Conservation (phyloP, 2,329 filamentous ascomycete genomes). For the Pseudogymnoascus sp. region DNA sequence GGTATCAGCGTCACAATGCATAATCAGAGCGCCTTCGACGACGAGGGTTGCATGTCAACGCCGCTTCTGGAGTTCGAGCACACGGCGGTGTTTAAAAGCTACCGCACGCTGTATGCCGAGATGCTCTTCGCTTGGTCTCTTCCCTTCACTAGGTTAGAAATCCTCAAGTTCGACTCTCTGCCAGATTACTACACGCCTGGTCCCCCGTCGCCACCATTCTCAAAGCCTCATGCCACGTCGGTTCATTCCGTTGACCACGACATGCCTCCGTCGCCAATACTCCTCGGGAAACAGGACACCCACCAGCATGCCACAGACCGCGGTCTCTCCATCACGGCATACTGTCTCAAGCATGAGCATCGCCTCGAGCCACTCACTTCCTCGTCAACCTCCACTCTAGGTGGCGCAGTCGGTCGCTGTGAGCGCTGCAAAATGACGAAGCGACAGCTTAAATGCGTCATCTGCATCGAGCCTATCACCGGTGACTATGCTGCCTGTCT, state of each 20-base stretch:
- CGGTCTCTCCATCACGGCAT: conserved; percentile 54
- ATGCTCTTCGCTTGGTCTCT: conserved; percentile 59
- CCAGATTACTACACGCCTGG: conserved; percentile 35
- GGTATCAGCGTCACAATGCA: conserved; percentile 41
- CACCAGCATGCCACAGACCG: conserved; percentile 28
- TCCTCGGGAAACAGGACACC: conserved; percentile 46
- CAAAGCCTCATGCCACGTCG: conserved; percentile 22
- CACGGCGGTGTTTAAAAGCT: conserved; percentile 45
- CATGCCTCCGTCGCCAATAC: conserved; percentile 38
- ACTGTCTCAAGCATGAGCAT: conserved; percentile 54
- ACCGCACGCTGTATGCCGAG: conserved; percentile 59
- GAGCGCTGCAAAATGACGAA: conserved; percentile 46
- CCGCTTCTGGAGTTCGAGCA: conserved; percentile 46
- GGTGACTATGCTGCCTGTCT: conserved; percentile 54
- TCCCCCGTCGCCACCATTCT: conserved; percentile 16
- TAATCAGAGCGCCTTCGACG: conserved; percentile 58
- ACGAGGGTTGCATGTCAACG: conserved; percentile 55
- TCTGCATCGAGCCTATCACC: conserved; percentile 52
- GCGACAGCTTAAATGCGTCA: conserved; percentile 51
- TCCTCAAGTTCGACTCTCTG: conserved; percentile 61
- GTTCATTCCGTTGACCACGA: conserved; percentile 20
- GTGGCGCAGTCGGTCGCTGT: conserved; percentile 41
- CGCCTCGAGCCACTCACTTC: conserved; percentile 51
- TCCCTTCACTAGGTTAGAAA: conserved; percentile 53
- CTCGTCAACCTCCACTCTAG: conserved; percentile 17